Conservation (phyloP, 768 basidiomycete genomes). For the Russula abietina region DNA sequence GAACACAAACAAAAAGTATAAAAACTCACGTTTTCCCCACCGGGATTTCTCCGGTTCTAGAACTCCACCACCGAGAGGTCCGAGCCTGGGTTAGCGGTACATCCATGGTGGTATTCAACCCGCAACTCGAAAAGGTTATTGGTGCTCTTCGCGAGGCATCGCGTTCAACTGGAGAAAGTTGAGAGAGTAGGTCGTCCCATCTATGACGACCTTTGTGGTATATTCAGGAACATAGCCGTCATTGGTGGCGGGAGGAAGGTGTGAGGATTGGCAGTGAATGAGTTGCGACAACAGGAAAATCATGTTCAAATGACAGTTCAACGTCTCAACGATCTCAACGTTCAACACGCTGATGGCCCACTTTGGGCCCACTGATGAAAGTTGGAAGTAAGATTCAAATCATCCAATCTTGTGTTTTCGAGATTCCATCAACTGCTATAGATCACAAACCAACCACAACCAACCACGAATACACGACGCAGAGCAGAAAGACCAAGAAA, state of each 20-base stretch:
- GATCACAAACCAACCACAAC: not conserved
- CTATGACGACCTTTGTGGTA: slow-evolving; percentile 14
- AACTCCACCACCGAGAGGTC: slow-evolving; percentile 42
- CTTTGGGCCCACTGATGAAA: too few relatives aligned
- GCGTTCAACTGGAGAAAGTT: slow-evolving; percentile 13
- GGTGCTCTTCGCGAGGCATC: too few relatives aligned
- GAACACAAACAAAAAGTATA: not conserved
- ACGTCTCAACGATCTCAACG: too few relatives aligned
- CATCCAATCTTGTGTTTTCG: too few relatives aligned
- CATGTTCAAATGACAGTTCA: too few relatives aligned
- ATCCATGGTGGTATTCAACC: too few relatives aligned
- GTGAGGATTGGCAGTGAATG: slow-evolving; percentile 3
- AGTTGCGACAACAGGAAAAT: too few relatives aligned
- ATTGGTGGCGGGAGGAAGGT: slow-evolving; percentile 26
- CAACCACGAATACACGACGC: not conserved
- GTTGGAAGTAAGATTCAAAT: too few relatives aligned
- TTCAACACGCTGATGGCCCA: too few relatives aligned
- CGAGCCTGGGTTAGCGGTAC: slow-evolving; percentile 56
- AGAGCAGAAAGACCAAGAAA: not conserved
- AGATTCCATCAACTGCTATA: not conserved
- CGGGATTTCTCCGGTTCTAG: slow-evolving; percentile 46
- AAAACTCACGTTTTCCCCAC: slow-evolving; percentile 29
- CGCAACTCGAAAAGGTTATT: too few relatives aligned
- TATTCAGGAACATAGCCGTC: slow-evolving; percentile 10
- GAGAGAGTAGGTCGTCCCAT: slow-evolving; percentile 17